Percentiles rank a stretch among this genome's conserved stretches.
phyloP scores from a whole-genome alignment of 345 rosid species.

The Pseudoturritis turrita region DNA sequence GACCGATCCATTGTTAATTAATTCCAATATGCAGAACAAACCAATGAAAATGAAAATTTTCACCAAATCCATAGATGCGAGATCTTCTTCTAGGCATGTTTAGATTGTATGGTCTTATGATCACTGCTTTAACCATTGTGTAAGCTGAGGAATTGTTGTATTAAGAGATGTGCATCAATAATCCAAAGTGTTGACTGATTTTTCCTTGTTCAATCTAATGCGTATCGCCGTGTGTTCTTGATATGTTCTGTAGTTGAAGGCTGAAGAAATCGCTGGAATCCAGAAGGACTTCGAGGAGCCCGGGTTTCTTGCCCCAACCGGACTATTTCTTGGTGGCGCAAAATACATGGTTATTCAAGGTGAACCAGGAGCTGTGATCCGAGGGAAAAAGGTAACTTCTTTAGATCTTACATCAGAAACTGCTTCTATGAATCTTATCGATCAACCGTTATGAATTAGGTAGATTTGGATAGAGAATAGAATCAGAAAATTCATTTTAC shows the following conservation, averaged over 20 bases:
- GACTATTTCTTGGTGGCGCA: slow-evolving; percentile 63
- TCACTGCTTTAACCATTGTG: not conserved
- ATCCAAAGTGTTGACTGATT: not conserved
- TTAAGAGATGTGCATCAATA: not conserved
- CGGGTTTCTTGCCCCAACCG: slow-evolving; percentile 75
- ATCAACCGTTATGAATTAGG: not conserved
- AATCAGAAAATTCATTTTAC: not conserved
- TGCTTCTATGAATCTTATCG: not conserved
- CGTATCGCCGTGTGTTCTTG: not conserved
- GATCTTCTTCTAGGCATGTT: not conserved
- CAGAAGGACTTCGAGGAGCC: slow-evolving; percentile 62
- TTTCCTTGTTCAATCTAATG: not conserved
- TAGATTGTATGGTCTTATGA: not conserved
- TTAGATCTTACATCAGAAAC: not conserved
- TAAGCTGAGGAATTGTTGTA: not conserved
- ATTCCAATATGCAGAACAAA: too few species aligned
- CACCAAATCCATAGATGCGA: not conserved
- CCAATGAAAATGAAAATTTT: not conserved
- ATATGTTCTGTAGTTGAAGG: slow-evolving; percentile 50
- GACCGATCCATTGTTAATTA: not conserved
- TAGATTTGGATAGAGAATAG: not conserved
- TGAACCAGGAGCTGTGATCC: slow-evolving; percentile 74
- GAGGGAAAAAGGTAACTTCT: slow-evolving; percentile 75
- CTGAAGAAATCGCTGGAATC: slow-evolving; percentile 48
- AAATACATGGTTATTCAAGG: slow-evolving; percentile 91